Conservation (phyloP, 2,329 filamentous ascomycete genomes). For the Aspergillus uvarum region DNA sequence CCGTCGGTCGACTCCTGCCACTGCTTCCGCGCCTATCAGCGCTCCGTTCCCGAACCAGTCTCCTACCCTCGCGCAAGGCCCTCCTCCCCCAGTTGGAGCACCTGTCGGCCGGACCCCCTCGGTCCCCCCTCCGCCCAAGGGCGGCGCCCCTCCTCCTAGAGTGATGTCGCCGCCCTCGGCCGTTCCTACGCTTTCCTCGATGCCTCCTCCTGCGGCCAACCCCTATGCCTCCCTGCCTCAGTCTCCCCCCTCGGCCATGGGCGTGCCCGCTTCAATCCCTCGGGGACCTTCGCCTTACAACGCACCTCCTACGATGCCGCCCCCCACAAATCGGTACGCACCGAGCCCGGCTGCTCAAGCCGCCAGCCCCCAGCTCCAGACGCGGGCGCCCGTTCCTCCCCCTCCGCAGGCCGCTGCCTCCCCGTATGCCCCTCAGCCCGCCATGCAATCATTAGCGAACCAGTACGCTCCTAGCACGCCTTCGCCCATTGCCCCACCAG, state of each 20-base stretch:
- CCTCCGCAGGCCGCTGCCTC: conserved; percentile 41
- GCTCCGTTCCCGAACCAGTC: conserved; percentile 73
- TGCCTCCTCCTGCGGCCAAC: conserved; percentile 53
- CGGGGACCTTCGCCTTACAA: conserved; percentile 85
- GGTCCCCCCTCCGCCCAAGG: conserved; percentile 82
- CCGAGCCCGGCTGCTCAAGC: conserved; percentile 62
- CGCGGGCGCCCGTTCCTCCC: conserved; percentile 51
- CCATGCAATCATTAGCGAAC: conserved; percentile 38
- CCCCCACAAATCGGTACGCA: conserved; percentile 74
- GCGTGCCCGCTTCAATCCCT: conserved; percentile 54
- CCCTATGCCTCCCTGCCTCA: conserved; percentile 41
- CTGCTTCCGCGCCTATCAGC: conserved; percentile 60
- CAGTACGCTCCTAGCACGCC: conserved; percentile 50
- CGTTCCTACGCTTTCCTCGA: conserved; percentile 60
- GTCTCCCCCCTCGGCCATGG: conserved; percentile 45
- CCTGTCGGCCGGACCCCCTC: conserved; percentile 64
- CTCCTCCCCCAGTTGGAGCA: conserved; percentile 59
- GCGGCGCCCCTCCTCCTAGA: conserved; percentile 62
- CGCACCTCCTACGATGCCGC: conserved; percentile 67
- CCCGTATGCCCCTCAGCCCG: conserved; percentile 61
- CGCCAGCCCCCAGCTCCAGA: conserved; percentile 46
- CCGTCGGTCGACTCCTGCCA: conserved; percentile 70
- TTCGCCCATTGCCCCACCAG: conserved; percentile 39
- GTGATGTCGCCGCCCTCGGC: conserved; percentile 68
- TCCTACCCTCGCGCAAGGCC: conserved; percentile 38